Percentiles rank a stretch among this genome's conserved stretches.
Evolutionary conservation across 2,329 filamentous ascomycete species (phyloP).

Genomic region (Myriosclerotinia curreyana): DNA sequence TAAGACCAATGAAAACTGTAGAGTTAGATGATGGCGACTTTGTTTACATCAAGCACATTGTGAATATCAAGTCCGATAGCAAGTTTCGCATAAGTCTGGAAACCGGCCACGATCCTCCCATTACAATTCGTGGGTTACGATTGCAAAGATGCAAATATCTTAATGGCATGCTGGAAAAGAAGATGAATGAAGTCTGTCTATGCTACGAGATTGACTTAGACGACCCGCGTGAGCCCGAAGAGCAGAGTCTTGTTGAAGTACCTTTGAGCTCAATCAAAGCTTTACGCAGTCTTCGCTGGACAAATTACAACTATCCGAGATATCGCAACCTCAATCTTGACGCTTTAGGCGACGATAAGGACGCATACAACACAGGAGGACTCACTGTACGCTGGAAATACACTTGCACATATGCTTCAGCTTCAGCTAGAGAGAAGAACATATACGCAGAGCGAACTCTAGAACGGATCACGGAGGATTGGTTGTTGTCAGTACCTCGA

Average conservation of each 20-base stretch:
- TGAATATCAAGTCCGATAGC: not conserved
- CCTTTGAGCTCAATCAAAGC: slow-evolving; percentile 41
- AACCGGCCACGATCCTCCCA: slow-evolving; percentile 34
- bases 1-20: slow-evolving; percentile 35
- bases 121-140: slow-evolving; percentile 44
- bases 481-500: not conserved
- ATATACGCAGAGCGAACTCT: slow-evolving; percentile 28
- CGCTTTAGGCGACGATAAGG: not conserved
- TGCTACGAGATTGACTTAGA: slow-evolving; percentile 41
- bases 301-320: slow-evolving; percentile 52
- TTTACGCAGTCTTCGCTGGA: slow-evolving; percentile 49
- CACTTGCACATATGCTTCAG: slow-evolving; percentile 31
- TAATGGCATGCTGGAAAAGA: slow-evolving; percentile 40
- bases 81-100: slow-evolving; percentile 39
- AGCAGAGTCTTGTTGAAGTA: slow-evolving; percentile 47
- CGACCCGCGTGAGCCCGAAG: slow-evolving; percentile 37
- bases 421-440: slow-evolving; percentile 31
- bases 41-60: slow-evolving; percentile 40
- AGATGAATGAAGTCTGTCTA: slow-evolving; percentile 48
- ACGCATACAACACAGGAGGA: slow-evolving; percentile 34
- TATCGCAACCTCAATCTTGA: slow-evolving; percentile 36
- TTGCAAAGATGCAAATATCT: slow-evolving; percentile 41
- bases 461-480: slow-evolving; percentile 24
- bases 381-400: slow-evolving; percentile 55
- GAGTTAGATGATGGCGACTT: slow-evolving; percentile 39